phyloP scores from a whole-genome alignment of 352 stramenopile genomes.

The Pythium sp. region DNA sequence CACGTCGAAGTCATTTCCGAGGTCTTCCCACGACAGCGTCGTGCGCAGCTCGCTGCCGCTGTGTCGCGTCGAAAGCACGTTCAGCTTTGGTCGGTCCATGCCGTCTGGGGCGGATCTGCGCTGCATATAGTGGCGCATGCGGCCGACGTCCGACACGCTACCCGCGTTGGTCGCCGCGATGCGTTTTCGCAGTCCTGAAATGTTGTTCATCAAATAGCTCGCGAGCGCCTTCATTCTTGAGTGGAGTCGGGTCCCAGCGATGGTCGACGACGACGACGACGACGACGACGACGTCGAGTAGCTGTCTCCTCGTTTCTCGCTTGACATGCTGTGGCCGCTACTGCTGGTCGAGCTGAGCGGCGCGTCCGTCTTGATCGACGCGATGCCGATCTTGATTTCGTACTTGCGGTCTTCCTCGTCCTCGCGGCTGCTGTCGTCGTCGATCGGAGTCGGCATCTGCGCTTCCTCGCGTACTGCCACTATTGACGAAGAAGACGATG shows the following conservation, averaged over 20 bases:
- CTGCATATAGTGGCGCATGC: constrained; percentile 44
- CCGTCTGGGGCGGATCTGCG: constrained; percentile 37
- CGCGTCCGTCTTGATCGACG: constrained; percentile 16
- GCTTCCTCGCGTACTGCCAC: constrained; percentile 15
- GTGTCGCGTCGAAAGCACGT: constrained; percentile 38
- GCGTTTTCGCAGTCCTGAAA: constrained; percentile 31
- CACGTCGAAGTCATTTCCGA: constrained; percentile 28
- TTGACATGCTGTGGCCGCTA: constrained; percentile 19
- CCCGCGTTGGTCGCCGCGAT: constrained; percentile 18
- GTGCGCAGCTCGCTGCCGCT: constrained; percentile 43
- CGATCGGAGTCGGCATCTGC: constrained; percentile 11
- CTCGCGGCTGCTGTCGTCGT: constrained; percentile 19
- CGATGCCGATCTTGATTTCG: constrained; percentile 39
- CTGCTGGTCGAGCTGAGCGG: constrained; percentile 6
- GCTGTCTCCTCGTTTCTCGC: constrained; percentile 6
- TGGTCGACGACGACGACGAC: constrained; percentile 12
- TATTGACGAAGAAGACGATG: neutral
- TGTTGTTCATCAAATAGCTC: constrained; percentile 47
- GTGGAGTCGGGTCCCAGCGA: constrained; percentile 20
- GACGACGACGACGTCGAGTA: constrained; percentile 18
- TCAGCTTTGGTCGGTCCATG: constrained; percentile 37
- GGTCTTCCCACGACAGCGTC: constrained; percentile 47
- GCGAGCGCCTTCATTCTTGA: constrained; percentile 40
- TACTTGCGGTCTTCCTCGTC: constrained; percentile 32
- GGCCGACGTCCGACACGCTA: constrained; percentile 33